Evolutionary conservation across 2,329 filamentous ascomycete genomes (phyloP).

Genomic region (Neonectria faginata): DNA sequence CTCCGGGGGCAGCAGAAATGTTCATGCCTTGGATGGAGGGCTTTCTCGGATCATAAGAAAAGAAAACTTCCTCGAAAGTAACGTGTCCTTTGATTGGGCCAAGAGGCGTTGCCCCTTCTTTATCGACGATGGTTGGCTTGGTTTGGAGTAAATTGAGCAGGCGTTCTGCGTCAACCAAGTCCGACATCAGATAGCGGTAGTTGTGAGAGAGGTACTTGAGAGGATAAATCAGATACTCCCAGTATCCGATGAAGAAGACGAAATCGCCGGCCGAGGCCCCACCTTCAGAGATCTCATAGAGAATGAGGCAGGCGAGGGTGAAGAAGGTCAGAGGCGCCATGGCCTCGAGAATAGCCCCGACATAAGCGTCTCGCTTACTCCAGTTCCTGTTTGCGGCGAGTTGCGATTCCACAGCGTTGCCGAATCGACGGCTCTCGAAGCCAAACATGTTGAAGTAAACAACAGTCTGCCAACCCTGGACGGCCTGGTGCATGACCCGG

Average conservation of each 20-base stretch:
- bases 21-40: slow-evolving; percentile 61
- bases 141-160: slow-evolving; percentile 68
- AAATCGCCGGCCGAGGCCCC: slow-evolving; percentile 54
- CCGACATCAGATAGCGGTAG: slow-evolving; percentile 46
- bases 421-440: slow-evolving; percentile 47
- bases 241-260: slow-evolving; percentile 74
- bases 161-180: slow-evolving; percentile 74
- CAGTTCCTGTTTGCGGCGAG: slow-evolving; percentile 39
- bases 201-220: slow-evolving; percentile 50
- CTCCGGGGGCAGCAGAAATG: slow-evolving; percentile 62
- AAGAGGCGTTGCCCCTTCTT: slow-evolving; percentile 58
- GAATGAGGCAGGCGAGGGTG: slow-evolving; percentile 32
- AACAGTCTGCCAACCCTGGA: slow-evolving; percentile 71
- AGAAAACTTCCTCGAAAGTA: slow-evolving; percentile 65
- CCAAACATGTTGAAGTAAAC: slow-evolving; percentile 54
- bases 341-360: slow-evolving; percentile 50
- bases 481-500: slow-evolving; percentile 67
- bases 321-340: slow-evolving; percentile 59
- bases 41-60: slow-evolving; percentile 66
- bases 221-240: slow-evolving; percentile 60
- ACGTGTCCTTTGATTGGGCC: slow-evolving; percentile 60
- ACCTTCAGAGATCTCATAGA: slow-evolving; percentile 39
- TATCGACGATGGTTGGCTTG: slow-evolving; percentile 66
- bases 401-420: slow-evolving; percentile 41
- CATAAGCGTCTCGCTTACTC: slow-evolving; percentile 37